These are phyloP conservation scores for Heliamphora exappendiculata DNA, from an alignment of 148 eudicot species.

Conservation along the genomic window DNA sequence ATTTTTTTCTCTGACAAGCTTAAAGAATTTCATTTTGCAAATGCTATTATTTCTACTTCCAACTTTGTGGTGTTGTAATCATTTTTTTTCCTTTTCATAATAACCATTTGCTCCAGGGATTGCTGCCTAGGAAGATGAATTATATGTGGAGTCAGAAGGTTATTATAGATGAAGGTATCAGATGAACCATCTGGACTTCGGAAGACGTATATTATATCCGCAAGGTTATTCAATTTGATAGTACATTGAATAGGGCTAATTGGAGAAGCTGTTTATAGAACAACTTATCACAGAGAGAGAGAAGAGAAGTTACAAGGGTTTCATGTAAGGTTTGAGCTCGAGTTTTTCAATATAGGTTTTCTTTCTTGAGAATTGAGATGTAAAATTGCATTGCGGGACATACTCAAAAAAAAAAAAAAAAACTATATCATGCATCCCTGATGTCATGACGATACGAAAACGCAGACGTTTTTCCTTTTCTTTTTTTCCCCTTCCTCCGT, in stretches of 20 bases:
- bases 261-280: slow-evolving; percentile 26
- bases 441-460: slow-evolving; percentile 17
- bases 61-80: not conserved
- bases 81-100: not conserved
- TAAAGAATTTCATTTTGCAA: no score
- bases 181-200: slow-evolving; percentile 17
- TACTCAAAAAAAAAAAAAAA: not conserved
- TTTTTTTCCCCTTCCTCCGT: not conserved
- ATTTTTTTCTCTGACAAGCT: no score
- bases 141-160: slow-evolving; percentile 9
- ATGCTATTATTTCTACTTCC: not conserved
- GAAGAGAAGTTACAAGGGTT: slow-evolving; percentile 18
- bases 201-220: slow-evolving; percentile 12
- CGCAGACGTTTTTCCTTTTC: slow-evolving; percentile 5
- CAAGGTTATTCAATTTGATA: slow-evolving; percentile 17
- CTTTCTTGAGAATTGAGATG: slow-evolving; percentile 25
- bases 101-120: slow-evolving; percentile 17
- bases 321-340: slow-evolving; percentile 24
- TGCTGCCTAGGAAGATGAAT: slow-evolving; percentile 52
- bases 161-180: slow-evolving; percentile 15
- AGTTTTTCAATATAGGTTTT: slow-evolving; percentile 27
- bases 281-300: slow-evolving; percentile 16
- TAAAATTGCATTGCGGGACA: slow-evolving; percentile 22
- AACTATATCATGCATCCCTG: slow-evolving; percentile 18
- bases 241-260: slow-evolving; percentile 25